These are phyloP conservation scores for Ascochyta fabae DNA, from an alignment of 2,329 filamentous ascomycete genomes.

Conservation along the genomic window DNA sequence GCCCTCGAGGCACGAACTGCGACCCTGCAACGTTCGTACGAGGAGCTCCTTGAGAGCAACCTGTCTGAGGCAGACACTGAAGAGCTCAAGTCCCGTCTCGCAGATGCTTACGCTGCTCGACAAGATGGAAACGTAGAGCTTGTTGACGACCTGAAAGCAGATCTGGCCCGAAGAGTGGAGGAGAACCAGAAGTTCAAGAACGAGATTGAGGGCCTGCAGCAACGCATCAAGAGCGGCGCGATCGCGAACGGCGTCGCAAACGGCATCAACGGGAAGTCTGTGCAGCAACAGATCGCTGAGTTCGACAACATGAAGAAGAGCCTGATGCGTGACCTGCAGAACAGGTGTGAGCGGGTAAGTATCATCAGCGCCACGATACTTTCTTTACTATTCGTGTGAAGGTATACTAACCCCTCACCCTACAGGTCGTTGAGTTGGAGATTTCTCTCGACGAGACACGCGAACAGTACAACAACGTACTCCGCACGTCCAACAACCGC, in stretches of 20 bases:
- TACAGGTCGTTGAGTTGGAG: constrained; percentile 84
- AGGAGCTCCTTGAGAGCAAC: constrained; percentile 80
- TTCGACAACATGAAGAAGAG: constrained; percentile 99
- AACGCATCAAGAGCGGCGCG: constrained; percentile 69
- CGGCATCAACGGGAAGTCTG: constrained; percentile 79
- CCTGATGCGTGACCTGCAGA: constrained; percentile 97
- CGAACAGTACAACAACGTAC: constrained; percentile 98
- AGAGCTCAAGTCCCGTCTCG: constrained; percentile 80
- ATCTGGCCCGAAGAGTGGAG: constrained; percentile 76
- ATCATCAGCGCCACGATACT: constrained; percentile 15
- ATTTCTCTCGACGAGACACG: constrained; percentile 96
- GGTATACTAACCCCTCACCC: constrained; percentile 30
- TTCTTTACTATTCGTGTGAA: constrained; percentile 14
- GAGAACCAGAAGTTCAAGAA: constrained; percentile 83
- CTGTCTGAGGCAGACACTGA: constrained; percentile 79
- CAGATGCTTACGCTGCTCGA: constrained; percentile 77
- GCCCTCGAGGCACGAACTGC: constrained; percentile 80
- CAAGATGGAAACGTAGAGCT: constrained; percentile 76
- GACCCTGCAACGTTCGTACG: constrained; percentile 80
- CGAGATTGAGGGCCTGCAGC: constrained; percentile 80
- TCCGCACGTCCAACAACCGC: constrained; percentile 95
- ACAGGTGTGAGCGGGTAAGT: constrained; percentile 86
- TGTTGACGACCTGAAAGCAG: constrained; percentile 76
- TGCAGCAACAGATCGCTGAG: constrained; percentile 97
- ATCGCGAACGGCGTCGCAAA: constrained; percentile 65